Base-by-base conservation (phyloP, 169 alveolate genomes). In the Plasmodium gallinaceum region DNA sequence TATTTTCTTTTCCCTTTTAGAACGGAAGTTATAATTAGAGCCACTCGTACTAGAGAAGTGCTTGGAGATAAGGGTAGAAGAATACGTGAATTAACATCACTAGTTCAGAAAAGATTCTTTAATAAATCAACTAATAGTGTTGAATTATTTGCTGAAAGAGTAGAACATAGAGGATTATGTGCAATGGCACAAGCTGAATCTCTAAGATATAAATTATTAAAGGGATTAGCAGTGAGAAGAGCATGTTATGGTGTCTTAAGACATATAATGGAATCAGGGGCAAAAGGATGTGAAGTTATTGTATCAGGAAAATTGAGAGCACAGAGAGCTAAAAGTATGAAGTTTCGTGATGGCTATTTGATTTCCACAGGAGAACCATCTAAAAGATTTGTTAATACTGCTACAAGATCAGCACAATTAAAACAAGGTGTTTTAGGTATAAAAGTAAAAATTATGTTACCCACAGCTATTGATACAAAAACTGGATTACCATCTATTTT, bases 161-260 rank as follows among this genome's bases (percentile, higher is more conserved):
- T 98, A 69, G 98, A 97, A 92, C 94, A 97, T 93, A 96, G 98
- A 74, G 99, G 99, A 16, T 95, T 98, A 52, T 98, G 99, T 91
- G 99, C 99, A 74, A 97, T 98, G 98, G 99, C 99, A 54, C 99
- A 99, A 95, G 99, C 99, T 42, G 99, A 99, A 94, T 96, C 99
- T 89, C 95, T 99, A 43, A 97, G 99, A 91, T 97, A 97, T 95
- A 99, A 98, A 94, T 96, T 99, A 20, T 97, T 99, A 78, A 96
- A 97, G 91, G 99, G 99, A 12, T 97, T 98, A 68, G 99, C 99
- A 8, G 99, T 98, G 78, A 96, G 99, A 95, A 96, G 99, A 65
- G 99, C 99, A 70, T 99, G 99, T 87, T 98, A 98, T 93, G 99
- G 99, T 76, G 99, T 98, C 66, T 94, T 98, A 68, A 97, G 99